These are phyloP conservation scores for Avena eriantha DNA, from an alignment of 176 grass and related monocot genomes.

Conservation along the genomic window DNA sequence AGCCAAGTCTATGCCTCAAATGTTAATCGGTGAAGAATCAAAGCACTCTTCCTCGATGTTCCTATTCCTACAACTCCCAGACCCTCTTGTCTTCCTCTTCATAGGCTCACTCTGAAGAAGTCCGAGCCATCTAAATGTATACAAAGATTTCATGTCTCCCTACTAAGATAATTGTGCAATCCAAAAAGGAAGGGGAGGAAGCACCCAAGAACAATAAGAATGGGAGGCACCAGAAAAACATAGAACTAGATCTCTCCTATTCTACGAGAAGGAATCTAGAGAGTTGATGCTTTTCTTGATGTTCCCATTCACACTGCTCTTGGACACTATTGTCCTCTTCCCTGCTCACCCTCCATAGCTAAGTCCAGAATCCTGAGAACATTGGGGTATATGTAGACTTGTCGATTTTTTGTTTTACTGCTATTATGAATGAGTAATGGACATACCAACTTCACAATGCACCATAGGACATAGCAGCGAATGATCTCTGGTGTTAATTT, in stretches of 20 bases:
- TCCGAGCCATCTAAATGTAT: not conserved
- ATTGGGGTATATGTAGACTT: not conserved
- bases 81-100: not conserved
- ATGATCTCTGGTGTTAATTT: not conserved
- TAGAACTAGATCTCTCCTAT: not conserved
- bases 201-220: constrained; percentile 17
- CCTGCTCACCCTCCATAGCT: not conserved
- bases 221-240: constrained; percentile 11
- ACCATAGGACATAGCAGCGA: not conserved
- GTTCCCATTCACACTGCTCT: not conserved
- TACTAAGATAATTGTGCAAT: not conserved
- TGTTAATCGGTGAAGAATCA: not conserved
- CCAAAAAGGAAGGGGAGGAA: not conserved
- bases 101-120: not conserved
- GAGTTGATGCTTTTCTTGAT: not conserved
- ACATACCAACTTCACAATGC: not conserved
- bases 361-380: not conserved
- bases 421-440: constrained; percentile 5
- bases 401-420: not conserved
- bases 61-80: not conserved
- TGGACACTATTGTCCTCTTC: not conserved
- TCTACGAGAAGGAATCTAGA: not conserved
- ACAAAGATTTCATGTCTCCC: not conserved
- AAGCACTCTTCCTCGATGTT: not conserved
- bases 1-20: not conserved